Percentiles rank a stretch among this genome's conserved stretches.
phyloP scores from a whole-genome alignment of 2,329 filamentous ascomycete species.

The Mycosphaerella sp. region DNA sequence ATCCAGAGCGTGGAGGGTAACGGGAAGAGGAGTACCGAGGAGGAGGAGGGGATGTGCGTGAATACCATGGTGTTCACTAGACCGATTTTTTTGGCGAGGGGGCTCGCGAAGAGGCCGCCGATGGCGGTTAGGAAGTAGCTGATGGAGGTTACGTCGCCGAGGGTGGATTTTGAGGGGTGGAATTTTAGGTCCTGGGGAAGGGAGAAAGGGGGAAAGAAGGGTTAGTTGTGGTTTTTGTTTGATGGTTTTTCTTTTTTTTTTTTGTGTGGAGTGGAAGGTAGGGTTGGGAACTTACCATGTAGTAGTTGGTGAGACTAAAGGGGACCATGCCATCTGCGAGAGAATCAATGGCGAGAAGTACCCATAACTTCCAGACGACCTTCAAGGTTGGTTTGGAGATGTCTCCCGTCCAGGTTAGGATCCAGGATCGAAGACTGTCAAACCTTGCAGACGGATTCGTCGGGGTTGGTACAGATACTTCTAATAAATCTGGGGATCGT shows the following conservation, averaged over 20 bases:
- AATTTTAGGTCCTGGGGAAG: constrained; percentile 47
- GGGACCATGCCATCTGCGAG: constrained; percentile 61
- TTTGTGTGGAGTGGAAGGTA: too few species aligned
- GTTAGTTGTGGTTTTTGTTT: too few species aligned
- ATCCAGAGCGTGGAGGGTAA: constrained; percentile 46
- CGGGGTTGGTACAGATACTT: neutral
- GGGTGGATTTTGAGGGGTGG: constrained; percentile 44
- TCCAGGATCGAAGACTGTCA: constrained; percentile 8
- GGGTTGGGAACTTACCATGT: constrained; percentile 34
- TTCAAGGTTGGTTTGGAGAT: constrained; percentile 52
- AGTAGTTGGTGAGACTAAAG: constrained; percentile 48
- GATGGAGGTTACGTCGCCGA: constrained; percentile 50
- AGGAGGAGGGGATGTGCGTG: constrained; percentile 51
- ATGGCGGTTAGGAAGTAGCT: constrained; percentile 40
- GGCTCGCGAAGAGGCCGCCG: constrained; percentile 48
- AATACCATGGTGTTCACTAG: constrained; percentile 61
- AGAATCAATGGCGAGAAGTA: constrained; percentile 62
- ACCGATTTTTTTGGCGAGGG: constrained; percentile 59
- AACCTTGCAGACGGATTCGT: constrained; percentile 8
- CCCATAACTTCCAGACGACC: constrained; percentile 55
- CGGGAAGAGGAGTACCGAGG: constrained; percentile 56
- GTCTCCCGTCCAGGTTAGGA: constrained; percentile 40
- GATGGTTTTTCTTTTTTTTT: too few species aligned
- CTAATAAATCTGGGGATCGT: neutral
- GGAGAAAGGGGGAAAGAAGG: too few species aligned